Evolutionary conservation across 176 grass and related monocot genomes (phyloP).

Genomic region (Tuctoria greenei): DNA sequence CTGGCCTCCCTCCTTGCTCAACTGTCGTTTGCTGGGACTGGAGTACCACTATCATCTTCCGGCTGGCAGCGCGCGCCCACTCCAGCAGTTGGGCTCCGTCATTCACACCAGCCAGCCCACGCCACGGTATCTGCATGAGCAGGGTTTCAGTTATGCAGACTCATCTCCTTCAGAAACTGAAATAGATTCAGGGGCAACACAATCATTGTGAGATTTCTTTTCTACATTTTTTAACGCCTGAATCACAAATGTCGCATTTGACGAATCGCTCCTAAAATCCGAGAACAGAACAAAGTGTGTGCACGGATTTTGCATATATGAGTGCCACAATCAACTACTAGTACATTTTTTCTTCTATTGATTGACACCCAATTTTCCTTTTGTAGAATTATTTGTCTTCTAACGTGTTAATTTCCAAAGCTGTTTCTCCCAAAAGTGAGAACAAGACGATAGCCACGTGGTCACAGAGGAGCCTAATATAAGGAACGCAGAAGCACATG

Average conservation of each 20-base stretch:
- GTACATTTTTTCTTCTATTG: neutral
- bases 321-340: neutral
- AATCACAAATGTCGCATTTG: neutral
- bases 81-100: neutral
- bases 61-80: neutral
- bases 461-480: neutral
- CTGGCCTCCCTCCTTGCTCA: slow-evolving; percentile 9
- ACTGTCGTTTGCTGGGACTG: neutral
- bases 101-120: slow-evolving; percentile 37
- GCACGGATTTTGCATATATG: neutral
- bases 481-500: slow-evolving; percentile 30
- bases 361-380: neutral
- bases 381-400: neutral
- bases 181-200: slow-evolving; percentile 12
- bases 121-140: slow-evolving; percentile 48
- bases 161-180: slow-evolving; percentile 3
- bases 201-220: neutral
- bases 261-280: neutral
- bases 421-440: neutral
- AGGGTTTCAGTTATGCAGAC: slow-evolving; percentile 29
- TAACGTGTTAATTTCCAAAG: neutral
- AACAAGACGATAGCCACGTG: neutral
- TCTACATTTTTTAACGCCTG: neutral
- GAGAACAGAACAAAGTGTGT: neutral
- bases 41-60: neutral